Evolutionary conservation across 2,329 filamentous ascomycete genomes (phyloP), one percentile per base, ranked within the genome.

Genomic region (Trichophaea hybrida): DNA sequence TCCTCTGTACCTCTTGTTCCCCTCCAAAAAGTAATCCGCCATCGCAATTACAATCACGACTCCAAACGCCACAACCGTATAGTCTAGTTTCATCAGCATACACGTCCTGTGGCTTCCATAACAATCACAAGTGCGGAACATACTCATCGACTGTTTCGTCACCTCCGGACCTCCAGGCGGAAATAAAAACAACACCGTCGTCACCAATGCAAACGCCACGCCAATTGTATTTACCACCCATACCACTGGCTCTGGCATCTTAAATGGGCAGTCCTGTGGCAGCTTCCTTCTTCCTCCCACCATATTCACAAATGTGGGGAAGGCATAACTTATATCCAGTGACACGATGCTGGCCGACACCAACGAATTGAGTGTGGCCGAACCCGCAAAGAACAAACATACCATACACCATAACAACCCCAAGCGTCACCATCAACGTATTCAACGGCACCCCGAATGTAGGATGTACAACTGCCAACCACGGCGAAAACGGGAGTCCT

Each of bases 111-210:
- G 31, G 17, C 15, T 8, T 32, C n/a, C 13, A 32, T 58, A 54
- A 55, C 55, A 15, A 54, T 24, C 13, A 38, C 34, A 4, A 10
- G 6, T 15, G 24, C 6, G 13, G 48, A 12, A 37, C 75, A 67
- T 73, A 78, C 78, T 89, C 85, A 88, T 88, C 72, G 80, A 87
- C 65, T 73, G 79, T 0, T 77, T 75, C 0, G 80, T 81, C 1
- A 84, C 82, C 0, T n/a, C 24, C 13, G 83, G 83, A 3, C 82
- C 68, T 6, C 76, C 77, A 0, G 85, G 85, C 2, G 85, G 85
- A 71, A 88, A 87, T 17, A 88, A 76, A 72, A 88, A 88, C 0
- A 89, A 75, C 0, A 88, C 80, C 0, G 84, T 88, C 0, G 85
- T 88, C n/a, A 88, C 70, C 10, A 80, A 72, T 1, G 83, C 79